Evolutionary conservation across 1,284 basidiomycete genomes (phyloP).

Genomic region (Trichosporon inkin): DNA sequence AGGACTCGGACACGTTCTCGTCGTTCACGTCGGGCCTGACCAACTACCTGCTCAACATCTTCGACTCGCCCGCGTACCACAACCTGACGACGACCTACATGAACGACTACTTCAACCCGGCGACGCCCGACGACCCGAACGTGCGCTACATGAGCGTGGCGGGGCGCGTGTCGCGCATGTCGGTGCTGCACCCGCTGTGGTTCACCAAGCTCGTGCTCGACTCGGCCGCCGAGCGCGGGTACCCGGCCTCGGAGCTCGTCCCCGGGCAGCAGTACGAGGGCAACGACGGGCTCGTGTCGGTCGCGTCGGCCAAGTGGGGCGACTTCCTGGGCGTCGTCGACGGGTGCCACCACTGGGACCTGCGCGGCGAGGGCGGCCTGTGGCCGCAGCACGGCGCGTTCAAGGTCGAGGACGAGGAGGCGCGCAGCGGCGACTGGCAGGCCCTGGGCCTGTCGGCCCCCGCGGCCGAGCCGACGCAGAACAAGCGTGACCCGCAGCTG

Average conservation of each 20-base stretch:
- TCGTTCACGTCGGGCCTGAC: conserved; percentile 57
- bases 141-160: conserved; percentile 93
- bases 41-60: conserved; percentile 78
- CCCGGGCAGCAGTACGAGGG: conserved; percentile 62
- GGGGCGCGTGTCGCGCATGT: conserved; percentile 65
- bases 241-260: conserved; percentile 59
- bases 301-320: conserved; percentile 86
- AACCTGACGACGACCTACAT: conserved; percentile 87
- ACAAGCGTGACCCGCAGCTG: conserved; percentile 18
- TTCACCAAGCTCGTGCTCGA: conserved; percentile 92
- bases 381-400: conserved; percentile 39
- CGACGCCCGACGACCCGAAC: conserved; percentile 73
- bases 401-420: conserved; percentile 29
- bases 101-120: conserved; percentile 82
- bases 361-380: conserved; percentile 67
- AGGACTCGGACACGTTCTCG: conserved; percentile 25
- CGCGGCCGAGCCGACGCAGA: conserved; percentile 6
- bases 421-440: conserved; percentile 25
- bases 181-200: conserved; percentile 91
- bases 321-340: conserved; percentile 88
- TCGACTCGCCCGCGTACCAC: conserved; percentile 96
- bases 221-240: conserved; percentile 54
- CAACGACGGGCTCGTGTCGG: conserved; percentile 90
- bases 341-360: conserved; percentile 93
- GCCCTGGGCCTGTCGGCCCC: not conserved